Conservation (phyloP, 2,329 filamentous ascomycete species). For the Colletotrichum zoysiae region DNA sequence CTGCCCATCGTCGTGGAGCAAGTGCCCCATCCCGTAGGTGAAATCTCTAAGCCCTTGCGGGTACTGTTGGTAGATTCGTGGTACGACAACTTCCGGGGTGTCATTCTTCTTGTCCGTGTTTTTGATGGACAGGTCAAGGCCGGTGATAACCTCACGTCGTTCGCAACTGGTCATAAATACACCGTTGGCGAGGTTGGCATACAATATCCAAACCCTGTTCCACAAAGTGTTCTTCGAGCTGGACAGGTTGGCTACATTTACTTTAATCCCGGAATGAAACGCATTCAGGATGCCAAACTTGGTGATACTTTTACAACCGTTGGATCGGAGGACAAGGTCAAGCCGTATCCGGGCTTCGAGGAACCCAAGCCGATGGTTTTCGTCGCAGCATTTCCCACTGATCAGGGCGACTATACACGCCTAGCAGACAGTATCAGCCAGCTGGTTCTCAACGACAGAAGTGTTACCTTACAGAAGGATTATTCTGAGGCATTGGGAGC, state of each 20-base stretch:
- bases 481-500: conserved; percentile 93
- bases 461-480: conserved; percentile 93
- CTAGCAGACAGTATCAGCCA: conserved; percentile 95
- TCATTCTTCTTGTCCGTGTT: conserved; percentile 89
- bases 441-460: conserved; percentile 93
- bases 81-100: conserved; percentile 97
- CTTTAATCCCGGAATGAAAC: conserved; percentile 99
- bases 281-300: conserved; percentile 93
- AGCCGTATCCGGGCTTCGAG: conserved; percentile 91
- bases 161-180: conserved; percentile 90
- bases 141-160: conserved; percentile 87
- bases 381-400: conserved; percentile 94
- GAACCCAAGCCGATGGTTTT: conserved; percentile 99
- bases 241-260: conserved; percentile 97
- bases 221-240: conserved; percentile 83
- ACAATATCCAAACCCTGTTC: conserved; percentile 89
- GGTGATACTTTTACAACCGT: conserved; percentile 94
- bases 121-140: conserved; percentile 89
- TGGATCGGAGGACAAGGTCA: conserved; percentile 80
- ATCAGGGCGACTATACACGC: conserved; percentile 87
- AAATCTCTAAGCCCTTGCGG: conserved; percentile 78
- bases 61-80: conserved; percentile 96
- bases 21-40: conserved; percentile 84
- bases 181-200: conserved; percentile 97
- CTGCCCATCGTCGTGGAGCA: conserved; percentile 87